Evolutionary conservation across 2,329 filamentous ascomycete species (phyloP).

Genomic region (Periconia digitata): DNA sequence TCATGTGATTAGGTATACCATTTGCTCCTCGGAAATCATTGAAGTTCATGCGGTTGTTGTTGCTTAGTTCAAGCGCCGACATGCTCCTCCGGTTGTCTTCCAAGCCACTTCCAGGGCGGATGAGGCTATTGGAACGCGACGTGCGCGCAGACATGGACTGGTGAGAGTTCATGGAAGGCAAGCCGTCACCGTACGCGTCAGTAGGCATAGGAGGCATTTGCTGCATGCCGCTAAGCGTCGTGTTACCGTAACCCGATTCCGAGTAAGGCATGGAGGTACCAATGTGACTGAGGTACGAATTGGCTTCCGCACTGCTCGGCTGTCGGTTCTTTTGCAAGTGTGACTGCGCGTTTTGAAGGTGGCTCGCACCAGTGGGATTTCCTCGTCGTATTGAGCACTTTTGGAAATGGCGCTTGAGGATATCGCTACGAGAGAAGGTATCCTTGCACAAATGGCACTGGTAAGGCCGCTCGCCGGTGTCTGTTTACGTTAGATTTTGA

Average conservation of each 20-base stretch:
- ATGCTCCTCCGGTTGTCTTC: slow-evolving; percentile 42
- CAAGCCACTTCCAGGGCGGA: slow-evolving; percentile 43
- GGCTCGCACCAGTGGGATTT: slow-evolving; percentile 91
- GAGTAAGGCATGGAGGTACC: slow-evolving; percentile 37
- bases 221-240: slow-evolving; percentile 32
- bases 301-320: slow-evolving; percentile 36
- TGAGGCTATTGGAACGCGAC: slow-evolving; percentile 53
- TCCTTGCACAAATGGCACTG: slow-evolving; percentile 98
- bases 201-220: slow-evolving; percentile 34
- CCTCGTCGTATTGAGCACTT: slow-evolving; percentile 97
- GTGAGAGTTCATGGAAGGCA: slow-evolving; percentile 42
- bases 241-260: slow-evolving; percentile 31
- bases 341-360: slow-evolving; percentile 88
- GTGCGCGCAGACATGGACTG: slow-evolving; percentile 51
- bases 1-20: slow-evolving; percentile 29
- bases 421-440: slow-evolving; percentile 96
- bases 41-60: slow-evolving; percentile 35
- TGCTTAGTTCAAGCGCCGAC: slow-evolving; percentile 38
- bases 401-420: slow-evolving; percentile 97
- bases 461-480: slow-evolving; percentile 96
- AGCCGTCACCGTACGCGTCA: slow-evolving; percentile 40
- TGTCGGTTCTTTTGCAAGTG: slow-evolving; percentile 72
- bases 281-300: slow-evolving; percentile 40
- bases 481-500: slow-evolving; percentile 71
- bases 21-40: slow-evolving; percentile 38